Base-by-base conservation (phyloP, 495 filamentous ascomycete species). In the Symbiotaphrina buchneri region DNA sequence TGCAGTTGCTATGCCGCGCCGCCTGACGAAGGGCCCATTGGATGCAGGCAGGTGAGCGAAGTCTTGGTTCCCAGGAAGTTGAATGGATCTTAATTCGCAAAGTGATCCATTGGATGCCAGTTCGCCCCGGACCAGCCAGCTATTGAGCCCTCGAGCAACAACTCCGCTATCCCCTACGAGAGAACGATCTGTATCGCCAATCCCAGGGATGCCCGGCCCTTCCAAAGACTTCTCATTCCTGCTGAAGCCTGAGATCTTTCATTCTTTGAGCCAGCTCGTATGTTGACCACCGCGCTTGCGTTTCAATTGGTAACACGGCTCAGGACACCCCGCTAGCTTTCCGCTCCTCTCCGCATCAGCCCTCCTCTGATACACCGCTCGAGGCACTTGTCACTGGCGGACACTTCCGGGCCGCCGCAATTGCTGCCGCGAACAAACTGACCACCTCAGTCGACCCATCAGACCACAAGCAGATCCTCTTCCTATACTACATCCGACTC, bases 401-500 rank as follows among this genome's bases (percentile, higher is more conserved):
- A 27, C 62, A 77, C 42, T 79, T 69, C 53, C 68, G 82, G 30
- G 67, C 67, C 33, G 79, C 69, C 35, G 71, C 85, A 36, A 73
- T 80, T 30, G 58, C 65, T 18, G 68, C 80, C 33, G 71, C 73
- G 6, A 65, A 68, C 30, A 61, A 64, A n/a, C 63, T 90, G 18
- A 57, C 71, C 5, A 60, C 65, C 15, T 51, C 56, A 28, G 50
- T 66, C 8, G 45, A 55, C 18, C 57, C 64, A 0, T 56, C 61
- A 2, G 68, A 85, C 41, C 52, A 62, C 33, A 52, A 47, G 4
- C 45, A 56, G 19, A 74, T 95, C 19, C 83, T 93, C 48, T 48
- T 58, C 11, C 59, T 94, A 14, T 59, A 90, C 21, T 83, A 93
- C 52, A 72, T 68, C 6, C 76, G 87, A 2, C 62, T 94, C 2